Evolutionary conservation across 768 basidiomycete genomes (phyloP), one percentile per base, ranked within the genome.

Genomic region (Leccinum longicurvipes): DNA sequence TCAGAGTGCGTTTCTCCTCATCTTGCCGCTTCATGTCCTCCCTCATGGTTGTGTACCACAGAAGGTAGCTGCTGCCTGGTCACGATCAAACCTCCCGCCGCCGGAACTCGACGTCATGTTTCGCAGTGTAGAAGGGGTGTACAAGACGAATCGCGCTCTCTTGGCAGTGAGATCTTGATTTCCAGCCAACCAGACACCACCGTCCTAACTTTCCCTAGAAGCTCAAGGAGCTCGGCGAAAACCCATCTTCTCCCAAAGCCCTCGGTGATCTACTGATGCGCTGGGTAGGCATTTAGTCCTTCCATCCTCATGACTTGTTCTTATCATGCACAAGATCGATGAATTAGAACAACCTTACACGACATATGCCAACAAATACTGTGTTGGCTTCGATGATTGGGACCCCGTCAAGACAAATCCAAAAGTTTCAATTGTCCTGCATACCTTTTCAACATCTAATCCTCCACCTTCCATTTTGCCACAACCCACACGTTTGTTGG

Each of bases 51-150:
- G 55, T 48, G 28, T 60, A 23, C n/a, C 52, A 15, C 68, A 98
- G 94, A 93, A 90, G 83, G 90, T 97, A 5, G 97, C 97, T 10
- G 87, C 88, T n/a, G 97, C 97, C 48, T 99, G 97, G 97, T 97
- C 95, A 10, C 79, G 93, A 41, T 82, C 86, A 39, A 98, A 98
- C 71, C 86, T 99, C 36, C 97, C 97, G 17, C 97, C 97, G 15
- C 82, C 82, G 8, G 88, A 91, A 61, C 80, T 99, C 28, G 97
- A 99, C 72, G 73, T 80, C 51, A 96, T 98, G 91, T 99, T 99
- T 73, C 80, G 97, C 60, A 86, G 87, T 62, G 84, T 98, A 50
- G 97, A 99, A 72, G 82, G 81, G 23, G 84, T 98, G 19, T 99
- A 94, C 77, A 90, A 93, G 71, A 89, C 92, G 21, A 98, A 94